Base-by-base conservation (phyloP, 495 filamentous ascomycete genomes). In the Hypoxylon intermedium region DNA sequence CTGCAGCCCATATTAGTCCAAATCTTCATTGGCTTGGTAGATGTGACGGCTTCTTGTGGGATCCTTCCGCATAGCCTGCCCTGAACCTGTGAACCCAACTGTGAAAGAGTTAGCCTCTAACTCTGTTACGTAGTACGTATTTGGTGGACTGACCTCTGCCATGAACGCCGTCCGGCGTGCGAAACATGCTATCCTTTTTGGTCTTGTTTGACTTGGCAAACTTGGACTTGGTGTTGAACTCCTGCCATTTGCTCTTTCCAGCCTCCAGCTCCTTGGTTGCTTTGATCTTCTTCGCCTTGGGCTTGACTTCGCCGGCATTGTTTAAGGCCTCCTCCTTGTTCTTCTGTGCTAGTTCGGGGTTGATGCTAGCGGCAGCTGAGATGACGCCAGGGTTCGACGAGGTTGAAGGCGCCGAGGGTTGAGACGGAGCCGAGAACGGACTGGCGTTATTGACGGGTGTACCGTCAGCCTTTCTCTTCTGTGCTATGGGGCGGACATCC, bases 121-220 rank as follows among this genome's bases (percentile, higher is more conserved):
- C 5, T 16, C 34, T 9, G 26, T 46, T 3, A 2, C 5, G 9
- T 3, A 23, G 13, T 3, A 31, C 7, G 12, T 5, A 60, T 33
- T 42, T 40, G 28, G 48, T 18, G 45, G 34, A 66, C 68, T 61
- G 77, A 96, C 93, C 93, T 87, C 91, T 82, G 41, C 90, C 92
- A 63, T 91, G 84, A 9, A 93, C 80, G 38, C 90, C 88, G 20
- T 95, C 91, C 0, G 89, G 90, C 1, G 93, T 96, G 20, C 95
- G 84, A 67, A 98, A 98, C 94, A 97, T 97, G 77, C 90, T 95
- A 12, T 98, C 92, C 79, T 96, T 97, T 76, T 90, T 92, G 6
- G 72, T 70, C 52, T 75, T 78, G 40, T 70, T 67, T n/a, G 75
- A 62, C 73, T 90, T 92, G 41, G 85, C 89, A 33, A 85, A 77